Percentiles rank a stretch among this genome's conserved stretches.
Evolutionary conservation across 768 basidiomycete species (phyloP).

Genomic region (Trametes cinnabarina): DNA sequence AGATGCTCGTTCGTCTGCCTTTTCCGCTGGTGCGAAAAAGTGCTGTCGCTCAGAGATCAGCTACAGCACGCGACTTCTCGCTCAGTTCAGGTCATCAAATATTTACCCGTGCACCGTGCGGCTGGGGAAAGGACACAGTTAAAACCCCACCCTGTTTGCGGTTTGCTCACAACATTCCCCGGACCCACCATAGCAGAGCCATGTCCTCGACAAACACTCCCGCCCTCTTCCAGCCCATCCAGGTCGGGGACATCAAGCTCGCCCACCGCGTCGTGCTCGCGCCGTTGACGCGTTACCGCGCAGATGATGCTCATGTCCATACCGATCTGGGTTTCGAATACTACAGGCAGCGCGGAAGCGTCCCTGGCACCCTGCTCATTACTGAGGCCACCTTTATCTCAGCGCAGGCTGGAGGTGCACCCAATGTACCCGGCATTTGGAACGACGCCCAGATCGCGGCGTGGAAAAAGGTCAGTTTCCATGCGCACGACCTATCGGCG

Average conservation of each 20-base stretch:
- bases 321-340: conserved; percentile 42
- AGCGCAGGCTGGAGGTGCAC: conserved; percentile 45
- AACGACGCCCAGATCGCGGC: conserved; percentile 51
- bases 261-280: conserved; percentile 53
- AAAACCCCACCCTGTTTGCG: not conserved
- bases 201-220: conserved; percentile 14
- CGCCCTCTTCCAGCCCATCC: conserved; percentile 48
- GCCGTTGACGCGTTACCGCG: conserved; percentile 49
- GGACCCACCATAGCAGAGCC: not conserved
- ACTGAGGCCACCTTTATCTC: conserved; percentile 58
- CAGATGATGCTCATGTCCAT: conserved; percentile 35
- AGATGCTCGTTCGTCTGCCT: not conserved
- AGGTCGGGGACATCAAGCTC: conserved; percentile 42
- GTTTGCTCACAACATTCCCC: not conserved
- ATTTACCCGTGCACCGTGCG: not conserved
- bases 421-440: conserved; percentile 62
- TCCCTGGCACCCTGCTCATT: conserved; percentile 54
- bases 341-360: conserved; percentile 46
- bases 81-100: not conserved
- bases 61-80: not conserved
- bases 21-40: not conserved
- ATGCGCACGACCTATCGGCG: not conserved
- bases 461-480: conserved; percentile 46
- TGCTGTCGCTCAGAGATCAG: not conserved
- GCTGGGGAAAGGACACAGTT: not conserved